Conservation (phyloP, 2,329 filamentous ascomycete genomes). For the Bertia moriformis region DNA sequence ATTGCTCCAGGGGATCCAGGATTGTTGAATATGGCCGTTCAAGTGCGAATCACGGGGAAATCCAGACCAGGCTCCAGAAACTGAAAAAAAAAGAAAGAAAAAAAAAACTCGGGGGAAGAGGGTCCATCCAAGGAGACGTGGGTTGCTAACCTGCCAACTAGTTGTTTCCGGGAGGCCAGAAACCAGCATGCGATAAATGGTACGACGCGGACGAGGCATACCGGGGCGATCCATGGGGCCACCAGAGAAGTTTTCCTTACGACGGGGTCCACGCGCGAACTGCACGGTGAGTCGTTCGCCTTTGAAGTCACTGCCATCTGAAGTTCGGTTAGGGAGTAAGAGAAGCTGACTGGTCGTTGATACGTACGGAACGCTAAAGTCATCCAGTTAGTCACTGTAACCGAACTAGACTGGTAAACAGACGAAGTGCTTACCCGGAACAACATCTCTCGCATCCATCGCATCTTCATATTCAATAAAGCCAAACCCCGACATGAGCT, state of each 20-base stretch:
- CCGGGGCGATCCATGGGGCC: constrained; percentile 37
- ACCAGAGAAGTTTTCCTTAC: constrained; percentile 19
- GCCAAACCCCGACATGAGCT: constrained; percentile 98
- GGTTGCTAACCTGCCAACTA: constrained; percentile 98
- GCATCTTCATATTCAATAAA: constrained; percentile 99
- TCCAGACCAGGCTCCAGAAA: too few species aligned
- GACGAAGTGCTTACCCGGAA: constrained; percentile 59
- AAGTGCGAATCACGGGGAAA: too few species aligned
- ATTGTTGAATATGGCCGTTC: too few species aligned
- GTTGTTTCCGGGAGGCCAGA: constrained; percentile 95
- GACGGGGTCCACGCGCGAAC: constrained; percentile 76
- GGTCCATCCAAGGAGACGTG: too few species aligned
- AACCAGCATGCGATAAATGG: constrained; percentile 92
- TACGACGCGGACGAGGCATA: constrained; percentile 70
- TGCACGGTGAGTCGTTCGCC: constrained; percentile 94
- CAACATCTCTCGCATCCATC: constrained; percentile 94
- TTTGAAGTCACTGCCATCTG: constrained; percentile 96
- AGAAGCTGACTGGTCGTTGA: too few species aligned
- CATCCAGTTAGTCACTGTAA: too few species aligned
- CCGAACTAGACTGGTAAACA: too few species aligned
- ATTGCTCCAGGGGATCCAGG: not conserved
- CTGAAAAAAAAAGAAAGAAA: too few species aligned
- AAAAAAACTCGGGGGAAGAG: too few species aligned
- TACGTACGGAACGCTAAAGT: not conserved
- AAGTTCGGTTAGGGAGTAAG: too few species aligned